Conservation (phyloP, 2,329 filamentous ascomycete species). For the Waltergamsia citrina region DNA sequence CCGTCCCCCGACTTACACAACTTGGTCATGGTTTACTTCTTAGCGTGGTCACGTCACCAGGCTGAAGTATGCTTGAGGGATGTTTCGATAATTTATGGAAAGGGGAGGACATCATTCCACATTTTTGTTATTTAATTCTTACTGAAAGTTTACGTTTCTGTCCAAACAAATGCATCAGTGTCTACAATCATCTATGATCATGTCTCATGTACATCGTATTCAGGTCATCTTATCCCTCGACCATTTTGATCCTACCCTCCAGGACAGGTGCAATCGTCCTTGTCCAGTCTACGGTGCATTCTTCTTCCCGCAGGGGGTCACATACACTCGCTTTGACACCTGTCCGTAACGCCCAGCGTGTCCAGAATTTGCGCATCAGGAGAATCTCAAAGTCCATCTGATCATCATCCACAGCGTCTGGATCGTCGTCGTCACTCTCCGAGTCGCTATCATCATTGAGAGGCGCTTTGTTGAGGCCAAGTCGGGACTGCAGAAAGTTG, state of each 20-base stretch:
- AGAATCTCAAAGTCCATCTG: slow-evolving; percentile 46
- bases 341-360: slow-evolving; percentile 63
- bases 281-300: slow-evolving; percentile 65
- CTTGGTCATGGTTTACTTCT: no score
- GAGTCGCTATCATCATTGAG: slow-evolving; percentile 28
- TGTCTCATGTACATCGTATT: not conserved
- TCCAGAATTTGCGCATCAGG: slow-evolving; percentile 58
- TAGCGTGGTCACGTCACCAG: no score
- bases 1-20: no score
- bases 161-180: no score
- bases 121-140: no score
- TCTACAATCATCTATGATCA: no score
- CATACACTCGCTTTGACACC: slow-evolving; percentile 46
- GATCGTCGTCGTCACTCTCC: slow-evolving; percentile 27
- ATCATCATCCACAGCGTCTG: slow-evolving; percentile 21
- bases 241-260: slow-evolving; percentile 63
- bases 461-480: slow-evolving; percentile 22
- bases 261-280: slow-evolving; percentile 67
- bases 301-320: slow-evolving; percentile 47
- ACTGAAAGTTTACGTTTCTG: no score
- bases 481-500: slow-evolving; percentile 22
- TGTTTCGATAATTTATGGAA: no score
- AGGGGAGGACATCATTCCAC: no score
- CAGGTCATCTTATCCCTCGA: slow-evolving; percentile 11
- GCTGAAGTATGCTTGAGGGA: no score